Base-by-base conservation (phyloP, 2,329 filamentous ascomycete genomes). In the Truncatella angustata region DNA sequence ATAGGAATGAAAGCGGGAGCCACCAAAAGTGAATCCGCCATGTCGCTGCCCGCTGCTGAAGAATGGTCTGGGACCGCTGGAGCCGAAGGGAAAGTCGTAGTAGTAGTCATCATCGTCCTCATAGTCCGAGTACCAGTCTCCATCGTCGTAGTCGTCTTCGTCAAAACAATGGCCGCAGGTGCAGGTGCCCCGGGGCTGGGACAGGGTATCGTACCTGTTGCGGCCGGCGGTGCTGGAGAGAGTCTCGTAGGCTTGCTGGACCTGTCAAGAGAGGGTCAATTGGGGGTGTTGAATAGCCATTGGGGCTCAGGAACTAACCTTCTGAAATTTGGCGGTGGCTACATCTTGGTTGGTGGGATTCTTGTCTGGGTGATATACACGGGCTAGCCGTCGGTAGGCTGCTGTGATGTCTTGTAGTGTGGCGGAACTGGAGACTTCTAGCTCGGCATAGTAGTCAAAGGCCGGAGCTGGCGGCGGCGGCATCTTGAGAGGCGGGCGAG, bases 281-380 rank as follows among this genome's bases (percentile, higher is more conserved):
- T 32, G n/a, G 21, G n/a, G 16, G n/a, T 7, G 26, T 11, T 28
- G 10, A 32, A 32, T 30, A 50, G 36, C 18, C 9, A 30, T 28
- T 46, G 21, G 35, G 18, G 14, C 20, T 18, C 20, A 23, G 11
- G 21, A 26, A 7, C 40, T 56, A 52, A 64, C 62, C 46, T 53
- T 56, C 37, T 66, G 62, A 35, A 66, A 67, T 4, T 37, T 47
- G 5, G 21, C 50, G 0, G 63, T 66, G 2, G 63, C 60, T 14
- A 53, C 55, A 28, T 58, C 54, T 1, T 43, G 12, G 12, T 60
- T 56, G 2, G 47, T 44, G 1, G 54, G 60, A 35, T 66, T 65
- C 53, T 57, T 63, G 39, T 67, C 62, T 1, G 63, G 63, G 32
- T 66, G 61, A n/a, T 63, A 53, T 2, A 60, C 45, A 0, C 37